Evolutionary conservation across 495 filamentous ascomycete species (phyloP).

Genomic region (Penicillium ochrochloron): DNA sequence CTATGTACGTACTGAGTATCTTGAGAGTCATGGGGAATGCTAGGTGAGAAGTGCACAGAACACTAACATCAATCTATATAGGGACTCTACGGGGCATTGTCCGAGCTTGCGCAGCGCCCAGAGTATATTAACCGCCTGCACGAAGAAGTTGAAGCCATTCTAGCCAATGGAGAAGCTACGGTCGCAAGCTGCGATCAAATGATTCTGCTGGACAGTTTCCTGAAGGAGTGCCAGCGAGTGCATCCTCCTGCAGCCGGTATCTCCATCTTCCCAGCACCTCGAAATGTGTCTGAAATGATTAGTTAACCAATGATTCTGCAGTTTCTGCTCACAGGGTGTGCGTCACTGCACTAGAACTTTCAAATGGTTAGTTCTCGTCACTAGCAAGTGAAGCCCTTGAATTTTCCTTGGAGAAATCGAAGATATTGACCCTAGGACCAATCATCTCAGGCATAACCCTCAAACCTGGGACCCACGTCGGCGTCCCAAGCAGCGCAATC

Average conservation of each 20-base stretch:
- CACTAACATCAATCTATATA: constrained; percentile 9
- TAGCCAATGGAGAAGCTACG: constrained; percentile 19
- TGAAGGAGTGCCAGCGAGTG: constrained; percentile 38
- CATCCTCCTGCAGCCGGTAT: constrained; percentile 34
- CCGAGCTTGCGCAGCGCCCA: constrained; percentile 31
- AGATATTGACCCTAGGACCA: not conserved
- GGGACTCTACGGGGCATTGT: constrained; percentile 30
- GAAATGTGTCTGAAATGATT: not conserved
- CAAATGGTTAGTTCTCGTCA: constrained; percentile 27
- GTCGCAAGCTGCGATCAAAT: constrained; percentile 25
- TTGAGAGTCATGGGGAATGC: not conserved
- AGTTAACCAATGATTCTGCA: constrained; percentile 19
- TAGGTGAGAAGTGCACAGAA: not conserved
- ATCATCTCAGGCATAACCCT: constrained; percentile 25
- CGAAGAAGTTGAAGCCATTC: constrained; percentile 25
- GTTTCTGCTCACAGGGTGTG: constrained; percentile 36
- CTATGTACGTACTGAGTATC: constrained; percentile 19
- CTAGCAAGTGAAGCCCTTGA: not conserved
- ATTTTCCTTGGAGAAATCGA: not conserved
- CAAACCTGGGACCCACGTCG: constrained; percentile 32
- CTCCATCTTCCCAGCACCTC: constrained; percentile 13
- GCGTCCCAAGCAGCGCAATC: constrained; percentile 32
- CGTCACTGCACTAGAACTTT: constrained; percentile 20
- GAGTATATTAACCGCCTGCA: constrained; percentile 35
- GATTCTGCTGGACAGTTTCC: constrained; percentile 34